A percentile compares a stretch with the other conserved stretches of the same genome.
Conservation (phyloP, 2,329 filamentous ascomycete species). For the Fulvia fulva region DNA sequence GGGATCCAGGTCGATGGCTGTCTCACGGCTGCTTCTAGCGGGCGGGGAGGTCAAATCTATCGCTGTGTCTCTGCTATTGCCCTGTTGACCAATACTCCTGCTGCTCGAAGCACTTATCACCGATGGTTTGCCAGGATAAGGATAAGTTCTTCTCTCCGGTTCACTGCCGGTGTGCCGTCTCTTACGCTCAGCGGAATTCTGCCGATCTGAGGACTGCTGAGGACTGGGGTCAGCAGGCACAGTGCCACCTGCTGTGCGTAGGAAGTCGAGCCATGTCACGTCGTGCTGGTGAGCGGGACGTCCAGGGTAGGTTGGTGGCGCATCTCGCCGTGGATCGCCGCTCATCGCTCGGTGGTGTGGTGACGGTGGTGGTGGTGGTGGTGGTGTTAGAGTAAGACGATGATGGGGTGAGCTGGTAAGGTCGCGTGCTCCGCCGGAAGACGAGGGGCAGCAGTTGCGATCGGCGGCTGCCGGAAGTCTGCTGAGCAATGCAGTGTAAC, state of each 20-base stretch:
- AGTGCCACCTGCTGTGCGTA: slow-evolving; percentile 24
- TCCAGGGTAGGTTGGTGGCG: slow-evolving; percentile 2
- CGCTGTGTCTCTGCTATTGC: slow-evolving; percentile 15
- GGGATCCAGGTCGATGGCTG: background rate
- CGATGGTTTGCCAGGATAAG: slow-evolving; percentile 14
- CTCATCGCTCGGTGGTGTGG: background rate
- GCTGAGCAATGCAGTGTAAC: background rate
- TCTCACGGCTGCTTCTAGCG: slow-evolving; percentile 1
- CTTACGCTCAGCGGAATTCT: slow-evolving; percentile 27
- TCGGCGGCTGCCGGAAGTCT: background rate
- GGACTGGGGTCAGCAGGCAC: slow-evolving; percentile 7
- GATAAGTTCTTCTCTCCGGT: slow-evolving; percentile 22
- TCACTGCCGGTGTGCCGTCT: slow-evolving; percentile 26
- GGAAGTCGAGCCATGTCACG: slow-evolving; percentile 25
- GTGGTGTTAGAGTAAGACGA: background rate
- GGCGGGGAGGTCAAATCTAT: slow-evolving; percentile 26
- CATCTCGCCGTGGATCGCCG: background rate
- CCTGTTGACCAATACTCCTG: slow-evolving; percentile 4
- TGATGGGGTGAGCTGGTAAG: background rate
- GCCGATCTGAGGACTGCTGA: slow-evolving; percentile 4
- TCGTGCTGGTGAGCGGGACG: slow-evolving; percentile 12
- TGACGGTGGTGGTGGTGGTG: background rate
- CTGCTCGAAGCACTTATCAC: background rate
- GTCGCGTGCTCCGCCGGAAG: background rate
- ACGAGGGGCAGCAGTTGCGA: background rate